Base-by-base conservation (phyloP, 129 eudicot genomes). In the Rutidosis leptorrhynchoides region DNA sequence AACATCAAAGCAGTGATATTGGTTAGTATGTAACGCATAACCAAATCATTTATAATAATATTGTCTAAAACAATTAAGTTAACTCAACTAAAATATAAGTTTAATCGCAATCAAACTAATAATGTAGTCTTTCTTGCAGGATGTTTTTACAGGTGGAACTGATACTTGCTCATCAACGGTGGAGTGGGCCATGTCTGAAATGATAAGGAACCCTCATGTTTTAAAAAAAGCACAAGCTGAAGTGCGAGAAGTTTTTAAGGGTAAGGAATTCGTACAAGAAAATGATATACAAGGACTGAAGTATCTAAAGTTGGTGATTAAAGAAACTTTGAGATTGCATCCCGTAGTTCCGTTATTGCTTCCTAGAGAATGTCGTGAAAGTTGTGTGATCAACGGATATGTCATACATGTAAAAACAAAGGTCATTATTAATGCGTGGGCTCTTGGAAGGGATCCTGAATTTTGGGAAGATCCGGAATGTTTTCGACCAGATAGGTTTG, bases 241-340 rank as follows among this genome's bases (percentile, higher is more conserved):
- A 58, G 66, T 79, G 64, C 70, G 83, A 74, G 10, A 58, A 45
- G 30, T 46, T 29, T 15, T 67, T 24, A 51, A 68, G 20, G 79
- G 63, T 4, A 64, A 73, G 52, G 29, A 43, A 28, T 32, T 10
- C 26, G 16, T 79, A 19, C 21, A 53, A 3, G 77, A 79, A 49
- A 1, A 69, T 6, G 74, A 75, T 19, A 14, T 79, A 26, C 48
- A 69, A 9, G 57, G 58, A 46, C 17, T 79, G 22, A 74, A 62
- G 24, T 79, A 62, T 46, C 57, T 74, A 27, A 74, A 79, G 26
- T 53, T 24, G 3, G 83, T 74, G 17, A 79, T 74, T 58, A 79
- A 78, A 62, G 79, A 74, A 62, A 54, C 76, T 2, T 26, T 78
- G 58, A 29, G 83, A 42, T 69, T 78, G 19, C 83, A 79, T 22